Evolutionary conservation across 1,284 basidiomycete genomes (phyloP).

Genomic region (Cutaneotrichosporon mucoides): DNA sequence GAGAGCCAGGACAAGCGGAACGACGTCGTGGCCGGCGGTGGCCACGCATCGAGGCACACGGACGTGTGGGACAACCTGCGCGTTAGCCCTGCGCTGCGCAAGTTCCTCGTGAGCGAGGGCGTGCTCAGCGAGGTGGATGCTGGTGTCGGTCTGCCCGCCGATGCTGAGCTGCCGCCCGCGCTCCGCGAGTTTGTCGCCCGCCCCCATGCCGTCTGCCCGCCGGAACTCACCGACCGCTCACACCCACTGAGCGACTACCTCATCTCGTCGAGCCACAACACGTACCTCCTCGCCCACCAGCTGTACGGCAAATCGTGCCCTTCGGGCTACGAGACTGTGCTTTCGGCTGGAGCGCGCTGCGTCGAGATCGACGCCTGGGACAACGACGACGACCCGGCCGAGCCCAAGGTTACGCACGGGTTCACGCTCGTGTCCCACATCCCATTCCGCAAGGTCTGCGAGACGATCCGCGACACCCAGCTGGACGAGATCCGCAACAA

Average conservation of each 20-base stretch:
- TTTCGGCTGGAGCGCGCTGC: constrained; percentile 15
- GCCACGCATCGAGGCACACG: constrained; percentile 1
- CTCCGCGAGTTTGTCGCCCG: constrained; percentile 9
- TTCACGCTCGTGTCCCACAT: constrained; percentile 19
- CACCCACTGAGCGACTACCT: constrained; percentile 81
- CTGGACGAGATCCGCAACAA: too few relatives aligned
- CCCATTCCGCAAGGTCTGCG: constrained; percentile 16
- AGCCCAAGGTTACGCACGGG: constrained; percentile 23
- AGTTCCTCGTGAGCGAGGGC: constrained; percentile 12
- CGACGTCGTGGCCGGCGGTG: constrained; percentile 11
- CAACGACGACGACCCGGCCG: constrained; percentile 7
- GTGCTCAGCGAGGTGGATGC: constrained; percentile 7
- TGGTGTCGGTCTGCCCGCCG: neutral
- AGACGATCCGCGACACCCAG: constrained; percentile 14
- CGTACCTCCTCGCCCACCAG: constrained; percentile 71
- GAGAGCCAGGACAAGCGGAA: too few relatives aligned
- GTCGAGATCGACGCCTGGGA: constrained; percentile 24
- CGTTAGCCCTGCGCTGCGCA: constrained; percentile 9
- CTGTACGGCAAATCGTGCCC: constrained; percentile 16
- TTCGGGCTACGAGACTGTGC: constrained; percentile 9
- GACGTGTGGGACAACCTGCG: constrained; percentile 3
- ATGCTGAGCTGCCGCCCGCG: neutral
- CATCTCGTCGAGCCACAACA: constrained; percentile 94
- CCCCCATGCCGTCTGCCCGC: constrained; percentile 10
- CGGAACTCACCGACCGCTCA: constrained; percentile 10